These are phyloP conservation scores for Desmodesmus armatus DNA, from an alignment of 139 green algal species.

Conservation along the genomic window DNA sequence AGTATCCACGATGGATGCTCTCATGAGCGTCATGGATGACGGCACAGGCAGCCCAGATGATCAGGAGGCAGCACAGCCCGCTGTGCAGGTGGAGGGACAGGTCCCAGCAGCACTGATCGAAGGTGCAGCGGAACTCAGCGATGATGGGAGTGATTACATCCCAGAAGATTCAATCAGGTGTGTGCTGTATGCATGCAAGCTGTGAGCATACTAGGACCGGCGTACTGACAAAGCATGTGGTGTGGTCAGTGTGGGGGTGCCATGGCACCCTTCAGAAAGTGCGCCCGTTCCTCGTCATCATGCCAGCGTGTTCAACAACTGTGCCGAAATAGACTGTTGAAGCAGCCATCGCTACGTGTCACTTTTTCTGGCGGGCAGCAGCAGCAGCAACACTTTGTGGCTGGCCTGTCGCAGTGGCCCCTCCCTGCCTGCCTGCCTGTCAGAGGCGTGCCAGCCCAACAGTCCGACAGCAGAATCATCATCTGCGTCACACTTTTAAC, in stretches of 20 bases:
- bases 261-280: background rate
- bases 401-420: background rate
- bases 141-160: constrained; percentile 54
- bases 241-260: background rate
- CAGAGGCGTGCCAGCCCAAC: too few relatives aligned
- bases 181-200: background rate
- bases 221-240: background rate
- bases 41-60: too few relatives aligned
- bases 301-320: background rate
- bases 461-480: too few relatives aligned
- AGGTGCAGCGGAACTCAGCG: background rate
- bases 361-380: background rate
- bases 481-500: too few relatives aligned
- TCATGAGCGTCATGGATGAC: too few relatives aligned
- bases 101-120: background rate
- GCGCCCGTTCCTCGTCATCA: background rate
- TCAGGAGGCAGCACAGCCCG: background rate
- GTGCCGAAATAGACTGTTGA: background rate
- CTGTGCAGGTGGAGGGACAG: background rate
- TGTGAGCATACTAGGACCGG: too few relatives aligned
- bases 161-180: constrained; percentile 52
- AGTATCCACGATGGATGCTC: background rate
- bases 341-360: too few relatives aligned
- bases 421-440: too few relatives aligned
- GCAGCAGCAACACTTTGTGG: background rate